Evolutionary conservation across 1,284 basidiomycete genomes (phyloP), one percentile per base, ranked within the genome.

Genomic region (Baeospora myosura): DNA sequence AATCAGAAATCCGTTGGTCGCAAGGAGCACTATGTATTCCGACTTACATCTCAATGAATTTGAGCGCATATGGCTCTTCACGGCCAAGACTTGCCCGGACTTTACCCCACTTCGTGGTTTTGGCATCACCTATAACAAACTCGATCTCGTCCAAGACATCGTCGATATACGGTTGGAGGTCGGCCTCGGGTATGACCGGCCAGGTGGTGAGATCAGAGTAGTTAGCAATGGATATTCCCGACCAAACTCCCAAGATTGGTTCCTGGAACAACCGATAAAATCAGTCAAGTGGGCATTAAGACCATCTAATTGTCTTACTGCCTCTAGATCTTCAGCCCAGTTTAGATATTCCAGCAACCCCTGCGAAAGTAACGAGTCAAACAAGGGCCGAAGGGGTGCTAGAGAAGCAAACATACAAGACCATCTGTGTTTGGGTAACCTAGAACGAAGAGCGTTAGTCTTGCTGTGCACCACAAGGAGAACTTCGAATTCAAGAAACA

Each of bases 301-400:
- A 30, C 8, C 18, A 31, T 17, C 20, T 16, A 21, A 12, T 23
- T 22, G 3, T 46, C 51, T 43, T 39, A 55, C 54, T 20, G 60
- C 58, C 12, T 49, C 54, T 3, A 66, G 48, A 49, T 66, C 63
- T 50, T 64, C 58, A 18, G 56, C 59, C 58, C 64, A 68, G 49
- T 68, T 57, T 29, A 68, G 55, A 48, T 66, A 66, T 56, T 70
- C 67, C 43, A 70, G 43, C 4, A 68, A 56, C 14, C 67, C 66
- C 53, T 57, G 33, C n/a, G 26, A 14, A 14, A 23, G 23, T 12
- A 23, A 45, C 2, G 42, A 14, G 23, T 7, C n/a, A 12, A 38
- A 33, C 22, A 43, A 45, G 45, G 38, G 40, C n/a, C 47, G n/a
- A 39, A 40, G 8, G 40, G 33, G 18, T 40, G 18, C 18, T 22